These are phyloP conservation scores for Saccharum spontaneum DNA, from an alignment of 176 grass and related monocot genomes.

Conservation along the genomic window DNA sequence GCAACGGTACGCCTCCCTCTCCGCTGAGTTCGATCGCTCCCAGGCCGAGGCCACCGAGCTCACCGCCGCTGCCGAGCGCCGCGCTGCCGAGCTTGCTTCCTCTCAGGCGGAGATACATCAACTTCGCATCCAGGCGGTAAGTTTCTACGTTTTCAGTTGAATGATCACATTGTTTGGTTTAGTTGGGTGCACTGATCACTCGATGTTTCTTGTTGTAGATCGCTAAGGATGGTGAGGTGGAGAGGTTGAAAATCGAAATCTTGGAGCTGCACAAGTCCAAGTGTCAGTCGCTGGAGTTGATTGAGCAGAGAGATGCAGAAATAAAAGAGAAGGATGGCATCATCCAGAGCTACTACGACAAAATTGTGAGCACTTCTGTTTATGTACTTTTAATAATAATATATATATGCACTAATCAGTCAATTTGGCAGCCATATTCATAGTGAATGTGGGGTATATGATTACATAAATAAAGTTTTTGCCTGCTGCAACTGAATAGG, in stretches of 20 bases:
- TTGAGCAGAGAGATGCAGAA: conserved; percentile 81
- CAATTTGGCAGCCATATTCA: not conserved
- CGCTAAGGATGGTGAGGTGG: conserved; percentile 76
- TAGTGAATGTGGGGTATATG: not conserved
- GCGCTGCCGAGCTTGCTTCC: conserved; percentile 58
- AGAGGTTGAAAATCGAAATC: conserved; percentile 64
- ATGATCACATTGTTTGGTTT: not conserved
- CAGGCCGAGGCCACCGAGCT: conserved; percentile 70
- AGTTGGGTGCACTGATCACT: conserved; percentile 20
- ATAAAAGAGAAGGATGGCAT: conserved; percentile 81
- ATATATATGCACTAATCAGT: not conserved
- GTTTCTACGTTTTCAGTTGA: not conserved
- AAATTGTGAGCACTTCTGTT: conserved; percentile 67
- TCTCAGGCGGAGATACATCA: conserved; percentile 83
- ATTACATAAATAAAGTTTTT: not conserved
- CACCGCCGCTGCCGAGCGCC: conserved; percentile 54
- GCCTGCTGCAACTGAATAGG: not conserved
- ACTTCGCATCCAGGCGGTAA: conserved; percentile 83
- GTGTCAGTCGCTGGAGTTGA: conserved; percentile 68
- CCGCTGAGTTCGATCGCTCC: conserved; percentile 60
- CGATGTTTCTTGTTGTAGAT: conserved; percentile 48
- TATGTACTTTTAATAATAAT: conserved; percentile 1
- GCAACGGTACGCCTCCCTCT: conserved; percentile 78
- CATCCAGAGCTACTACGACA: conserved; percentile 82
- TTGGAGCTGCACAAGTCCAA: conserved; percentile 80